These are phyloP conservation scores for Acanthamoeba divionensis DNA, from an alignment of 208 protist species.

Conservation along the genomic window DNA sequence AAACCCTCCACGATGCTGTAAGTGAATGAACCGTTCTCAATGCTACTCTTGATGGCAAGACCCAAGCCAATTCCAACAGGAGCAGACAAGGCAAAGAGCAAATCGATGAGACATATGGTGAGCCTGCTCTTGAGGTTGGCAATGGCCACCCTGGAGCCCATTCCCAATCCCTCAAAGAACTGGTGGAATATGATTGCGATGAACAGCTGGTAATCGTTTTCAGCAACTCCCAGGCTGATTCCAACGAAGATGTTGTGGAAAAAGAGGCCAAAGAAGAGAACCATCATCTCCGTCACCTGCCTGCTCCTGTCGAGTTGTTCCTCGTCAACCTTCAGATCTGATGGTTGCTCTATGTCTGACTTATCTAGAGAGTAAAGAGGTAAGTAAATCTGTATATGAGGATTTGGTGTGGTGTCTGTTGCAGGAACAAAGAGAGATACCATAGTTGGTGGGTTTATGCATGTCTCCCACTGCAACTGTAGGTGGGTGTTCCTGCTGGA, in stretches of 20 bases:
- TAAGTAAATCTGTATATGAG: no score
- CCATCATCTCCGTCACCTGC: neutral
- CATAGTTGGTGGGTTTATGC: no score
- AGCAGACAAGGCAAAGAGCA: neutral
- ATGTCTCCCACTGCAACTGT: no score
- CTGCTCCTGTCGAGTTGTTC: neutral
- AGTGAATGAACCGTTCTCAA: neutral
- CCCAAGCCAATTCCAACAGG: slow-evolving; percentile 1
- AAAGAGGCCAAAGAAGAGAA: slow-evolving; percentile 41
- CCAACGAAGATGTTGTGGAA: slow-evolving; percentile 45
- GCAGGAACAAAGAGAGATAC: no score
- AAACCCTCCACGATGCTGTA: slow-evolving; percentile 1
- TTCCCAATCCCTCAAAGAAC: slow-evolving; percentile 28
- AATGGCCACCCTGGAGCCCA: neutral
- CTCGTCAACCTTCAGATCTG: no score
- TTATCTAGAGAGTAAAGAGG: no score
- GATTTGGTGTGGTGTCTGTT: no score
- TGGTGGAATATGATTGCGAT: slow-evolving; percentile 45
- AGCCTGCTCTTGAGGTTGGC: neutral
- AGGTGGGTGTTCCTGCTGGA: no score
- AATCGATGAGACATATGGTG: neutral
- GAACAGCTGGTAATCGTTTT: slow-evolving; percentile 13
- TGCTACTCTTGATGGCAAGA: neutral
- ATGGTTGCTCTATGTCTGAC: no score
- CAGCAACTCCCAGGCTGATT: neutral